Percentiles rank a stretch among this genome's conserved stretches.
phyloP scores from a whole-genome alignment of 2,329 filamentous ascomycete genomes.

The Pseudodiploospora longispora region DNA sequence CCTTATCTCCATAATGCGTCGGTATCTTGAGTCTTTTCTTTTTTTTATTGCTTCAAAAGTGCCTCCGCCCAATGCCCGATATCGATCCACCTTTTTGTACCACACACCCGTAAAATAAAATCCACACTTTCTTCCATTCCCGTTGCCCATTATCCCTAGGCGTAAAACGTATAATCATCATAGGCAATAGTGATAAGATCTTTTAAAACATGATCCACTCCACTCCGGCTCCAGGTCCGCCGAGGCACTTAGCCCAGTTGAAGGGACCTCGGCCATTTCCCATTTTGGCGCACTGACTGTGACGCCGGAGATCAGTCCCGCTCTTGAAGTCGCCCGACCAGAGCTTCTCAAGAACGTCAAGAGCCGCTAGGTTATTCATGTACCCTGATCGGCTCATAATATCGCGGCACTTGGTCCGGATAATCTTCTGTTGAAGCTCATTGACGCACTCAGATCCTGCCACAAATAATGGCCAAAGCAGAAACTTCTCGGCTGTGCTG shows the following conservation, averaged over 20 bases:
- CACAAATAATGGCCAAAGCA: conserved; percentile 90
- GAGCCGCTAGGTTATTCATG: conserved; percentile 81
- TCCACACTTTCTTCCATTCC: too few species aligned
- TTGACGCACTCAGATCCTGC: conserved; percentile 83
- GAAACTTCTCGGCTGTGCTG: conserved; percentile 71
- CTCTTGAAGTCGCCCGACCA: conserved; percentile 55
- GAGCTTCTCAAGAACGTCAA: conserved; percentile 77
- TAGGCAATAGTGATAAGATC: too few species aligned
- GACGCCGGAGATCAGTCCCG: conserved; percentile 19
- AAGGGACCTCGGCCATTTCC: conserved; percentile 41
- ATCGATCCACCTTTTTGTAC: not conserved
- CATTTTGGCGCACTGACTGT: conserved; percentile 22
- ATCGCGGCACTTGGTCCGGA: conserved; percentile 72
- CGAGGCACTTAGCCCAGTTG: conserved; percentile 51
- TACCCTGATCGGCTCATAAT: conserved; percentile 87
- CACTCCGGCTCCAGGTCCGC: conserved; percentile 47
- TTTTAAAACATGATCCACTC: conserved; percentile 61
- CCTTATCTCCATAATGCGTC: not conserved
- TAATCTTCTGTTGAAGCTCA: conserved; percentile 67
- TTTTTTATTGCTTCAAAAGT: not conserved
- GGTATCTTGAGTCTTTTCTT: not conserved
- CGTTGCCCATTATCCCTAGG: too few species aligned
- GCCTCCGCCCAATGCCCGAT: not conserved
- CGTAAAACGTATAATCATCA: too few species aligned
- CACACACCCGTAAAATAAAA: not conserved